phyloP scores from a whole-genome alignment of 2,329 filamentous ascomycete genomes.

The Fusarium sp. region DNA sequence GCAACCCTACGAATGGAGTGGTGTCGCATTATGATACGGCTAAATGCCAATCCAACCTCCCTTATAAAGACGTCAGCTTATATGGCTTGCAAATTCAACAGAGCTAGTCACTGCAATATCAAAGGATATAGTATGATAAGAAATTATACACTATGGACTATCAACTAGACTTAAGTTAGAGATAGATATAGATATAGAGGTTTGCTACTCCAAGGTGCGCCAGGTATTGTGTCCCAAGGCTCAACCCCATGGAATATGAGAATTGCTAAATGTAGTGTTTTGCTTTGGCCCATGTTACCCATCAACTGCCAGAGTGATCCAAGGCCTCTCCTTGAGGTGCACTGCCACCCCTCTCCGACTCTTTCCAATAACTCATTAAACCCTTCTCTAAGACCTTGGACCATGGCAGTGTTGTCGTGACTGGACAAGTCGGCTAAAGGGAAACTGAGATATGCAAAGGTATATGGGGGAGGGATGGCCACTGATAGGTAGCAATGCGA shows the following conservation, averaged over 20 bases:
- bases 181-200: slow-evolving; percentile 43
- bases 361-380: slow-evolving; percentile 17
- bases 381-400: slow-evolving; percentile 37
- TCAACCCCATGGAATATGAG: slow-evolving; percentile 40
- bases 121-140: slow-evolving; percentile 37
- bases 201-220: slow-evolving; percentile 47
- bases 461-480: slow-evolving; percentile 33
- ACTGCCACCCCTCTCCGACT: slow-evolving; percentile 30
- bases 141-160: slow-evolving; percentile 55
- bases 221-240: slow-evolving; percentile 40
- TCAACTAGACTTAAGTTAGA: slow-evolving; percentile 13
- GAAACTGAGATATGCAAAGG: slow-evolving; percentile 24
- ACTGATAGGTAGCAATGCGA: slow-evolving; percentile 45
- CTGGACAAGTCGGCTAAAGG: slow-evolving; percentile 22
- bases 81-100: not conserved
- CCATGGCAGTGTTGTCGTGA: slow-evolving; percentile 35
- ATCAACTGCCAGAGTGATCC: slow-evolving; percentile 43
- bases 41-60: slow-evolving; percentile 17
- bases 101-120: not conserved
- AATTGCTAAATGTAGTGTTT: slow-evolving; percentile 43
- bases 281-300: slow-evolving; percentile 35
- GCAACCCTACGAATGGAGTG: slow-evolving; percentile 25
- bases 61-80: not conserved
- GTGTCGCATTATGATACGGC: not conserved
- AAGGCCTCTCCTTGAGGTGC: slow-evolving; percentile 41